Evolutionary conservation across 495 filamentous ascomycete species (phyloP).

Genomic region (Gamarada debralockiae): DNA sequence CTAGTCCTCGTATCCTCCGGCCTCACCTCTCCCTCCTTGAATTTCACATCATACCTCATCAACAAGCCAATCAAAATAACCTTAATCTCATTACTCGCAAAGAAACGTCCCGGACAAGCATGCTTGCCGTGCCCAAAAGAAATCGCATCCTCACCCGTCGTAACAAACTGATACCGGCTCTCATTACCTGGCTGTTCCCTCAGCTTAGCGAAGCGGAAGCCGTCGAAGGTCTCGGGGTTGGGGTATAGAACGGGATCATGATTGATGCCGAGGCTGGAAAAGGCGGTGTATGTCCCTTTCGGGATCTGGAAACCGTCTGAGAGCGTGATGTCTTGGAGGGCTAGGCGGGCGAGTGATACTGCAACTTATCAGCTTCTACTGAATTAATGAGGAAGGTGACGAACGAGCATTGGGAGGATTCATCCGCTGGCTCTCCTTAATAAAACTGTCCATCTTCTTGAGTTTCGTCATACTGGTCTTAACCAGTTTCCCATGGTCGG

Average conservation of each 20-base stretch:
- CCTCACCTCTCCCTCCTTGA: neutral
- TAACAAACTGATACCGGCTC: constrained; percentile 38
- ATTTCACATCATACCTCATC: constrained; percentile 44
- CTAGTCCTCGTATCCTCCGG: neutral
- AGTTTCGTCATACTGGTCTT: constrained; percentile 34
- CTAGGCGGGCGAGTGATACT: neutral
- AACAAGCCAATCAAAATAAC: constrained; percentile 48
- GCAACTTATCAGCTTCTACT: constrained; percentile 3
- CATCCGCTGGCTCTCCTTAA: constrained; percentile 44
- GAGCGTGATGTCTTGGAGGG: neutral
- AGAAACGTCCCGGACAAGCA: constrained; percentile 51
- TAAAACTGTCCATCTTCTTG: constrained; percentile 47
- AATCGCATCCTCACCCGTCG: constrained; percentile 19
- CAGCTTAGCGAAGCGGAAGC: constrained; percentile 44
- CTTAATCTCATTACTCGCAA: constrained; percentile 49
- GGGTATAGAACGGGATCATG: neutral
- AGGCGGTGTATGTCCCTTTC: neutral
- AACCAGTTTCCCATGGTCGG: neutral
- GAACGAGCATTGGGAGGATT: too few relatives aligned
- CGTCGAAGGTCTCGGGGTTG: constrained; percentile 45
- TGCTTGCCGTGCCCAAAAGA: neutral
- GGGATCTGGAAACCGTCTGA: neutral
- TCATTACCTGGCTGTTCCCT: constrained; percentile 33
- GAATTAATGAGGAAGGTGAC: constrained; percentile 25
- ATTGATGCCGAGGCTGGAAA: neutral